A percentile compares a stretch with the other conserved stretches of the same genome.
Conservation (phyloP, 441 rosid species). For the Daphne laureola region DNA sequence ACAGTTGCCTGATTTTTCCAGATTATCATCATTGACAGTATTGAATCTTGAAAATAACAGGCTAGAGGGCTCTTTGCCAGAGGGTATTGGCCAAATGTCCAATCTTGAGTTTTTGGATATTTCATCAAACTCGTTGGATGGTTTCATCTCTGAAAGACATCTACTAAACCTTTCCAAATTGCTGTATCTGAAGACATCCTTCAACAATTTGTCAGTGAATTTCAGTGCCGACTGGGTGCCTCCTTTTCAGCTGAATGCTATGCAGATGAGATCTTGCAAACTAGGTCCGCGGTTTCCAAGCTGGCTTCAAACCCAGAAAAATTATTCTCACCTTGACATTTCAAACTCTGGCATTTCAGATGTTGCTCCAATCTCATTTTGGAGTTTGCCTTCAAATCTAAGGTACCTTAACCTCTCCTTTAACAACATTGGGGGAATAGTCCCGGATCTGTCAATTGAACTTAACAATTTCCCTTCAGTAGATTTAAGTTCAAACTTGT, state of each 20-base stretch:
- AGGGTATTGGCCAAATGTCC: conserved; percentile 3
- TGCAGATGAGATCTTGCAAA: background rate
- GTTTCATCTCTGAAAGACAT: conserved; percentile 1
- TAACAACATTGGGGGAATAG: background rate
- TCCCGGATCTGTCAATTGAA: conserved; percentile 3
- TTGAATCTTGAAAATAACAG: background rate
- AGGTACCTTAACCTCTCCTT: background rate
- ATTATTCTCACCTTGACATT: background rate
- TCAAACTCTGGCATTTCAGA: background rate
- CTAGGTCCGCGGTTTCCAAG: background rate
- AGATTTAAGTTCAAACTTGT: conserved; percentile 10
- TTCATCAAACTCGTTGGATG: conserved; percentile 3
- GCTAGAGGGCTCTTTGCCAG: background rate
- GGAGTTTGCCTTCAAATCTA: background rate
- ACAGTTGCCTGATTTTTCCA: background rate
- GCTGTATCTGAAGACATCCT: background rate
- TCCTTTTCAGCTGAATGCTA: conserved; percentile 1
- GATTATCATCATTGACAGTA: background rate
- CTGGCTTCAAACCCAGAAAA: conserved; percentile 4
- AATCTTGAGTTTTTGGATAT: background rate
- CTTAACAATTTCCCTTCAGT: background rate
- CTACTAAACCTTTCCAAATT: background rate
- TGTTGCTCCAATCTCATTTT: background rate
- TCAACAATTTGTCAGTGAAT: background rate
- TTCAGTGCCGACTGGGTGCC: conserved; percentile 3